phyloP scores from a whole-genome alignment of 805 yeast genomes.

The Brettanomyces naardenensis region DNA sequence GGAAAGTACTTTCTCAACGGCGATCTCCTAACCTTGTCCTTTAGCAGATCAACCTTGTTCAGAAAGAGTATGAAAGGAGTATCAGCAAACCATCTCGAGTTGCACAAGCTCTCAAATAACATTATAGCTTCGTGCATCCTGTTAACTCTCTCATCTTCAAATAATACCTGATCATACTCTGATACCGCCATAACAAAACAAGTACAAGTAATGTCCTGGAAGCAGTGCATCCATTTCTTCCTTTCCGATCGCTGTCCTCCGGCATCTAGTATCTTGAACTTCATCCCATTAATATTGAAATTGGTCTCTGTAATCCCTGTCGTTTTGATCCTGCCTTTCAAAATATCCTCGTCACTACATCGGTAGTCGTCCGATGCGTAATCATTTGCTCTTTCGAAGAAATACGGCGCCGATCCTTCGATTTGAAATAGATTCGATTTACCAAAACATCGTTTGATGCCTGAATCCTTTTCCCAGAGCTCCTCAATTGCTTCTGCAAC shows the following conservation, averaged over 20 bases:
- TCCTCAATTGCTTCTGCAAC: conserved; percentile 63
- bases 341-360: conserved; percentile 76
- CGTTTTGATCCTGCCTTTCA: conserved; percentile 88
- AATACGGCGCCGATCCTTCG: conserved; percentile 76
- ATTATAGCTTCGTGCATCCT: conserved; percentile 86
- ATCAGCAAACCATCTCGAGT: conserved; percentile 74
- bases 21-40: conserved; percentile 54
- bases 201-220: conserved; percentile 83
- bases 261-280: conserved; percentile 81
- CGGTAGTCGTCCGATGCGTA: conserved; percentile 58
- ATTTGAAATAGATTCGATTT: conserved; percentile 74
- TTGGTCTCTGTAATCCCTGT: conserved; percentile 89
- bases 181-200: conserved; percentile 82
- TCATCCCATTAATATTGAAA: conserved; percentile 57
- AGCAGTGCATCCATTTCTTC: conserved; percentile 91
- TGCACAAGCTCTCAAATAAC: conserved; percentile 75
- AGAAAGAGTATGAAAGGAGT: conserved; percentile 87
- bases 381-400: conserved; percentile 63
- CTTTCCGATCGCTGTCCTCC: conserved; percentile 95
- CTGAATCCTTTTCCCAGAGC: conserved; percentile 67
- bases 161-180: conserved; percentile 87
- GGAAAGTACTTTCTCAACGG: conserved; percentile 74
- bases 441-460: conserved; percentile 50
- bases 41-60: conserved; percentile 81
- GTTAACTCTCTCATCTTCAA: conserved; percentile 84